A percentile compares a stretch with the other conserved stretches of the same genome.
phyloP scores from a whole-genome alignment of 768 basidiomycete species.

The Punctularia strigosozonata region DNA sequence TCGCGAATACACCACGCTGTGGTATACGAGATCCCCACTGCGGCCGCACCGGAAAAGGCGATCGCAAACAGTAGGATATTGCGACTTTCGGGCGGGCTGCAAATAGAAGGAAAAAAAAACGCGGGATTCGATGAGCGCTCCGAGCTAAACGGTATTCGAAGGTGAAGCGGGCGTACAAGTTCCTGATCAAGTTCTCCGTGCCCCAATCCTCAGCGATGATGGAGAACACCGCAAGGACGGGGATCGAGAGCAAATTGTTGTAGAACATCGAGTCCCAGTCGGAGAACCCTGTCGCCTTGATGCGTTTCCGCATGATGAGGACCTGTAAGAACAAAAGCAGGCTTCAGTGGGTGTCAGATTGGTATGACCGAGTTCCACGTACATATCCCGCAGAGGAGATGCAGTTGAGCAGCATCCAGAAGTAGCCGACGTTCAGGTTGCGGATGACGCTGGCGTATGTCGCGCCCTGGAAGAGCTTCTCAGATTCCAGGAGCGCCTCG shows the following conservation, averaged over 20 bases:
- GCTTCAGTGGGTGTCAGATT: too few relatives aligned
- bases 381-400: slow-evolving; percentile 84
- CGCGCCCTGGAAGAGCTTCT: too few relatives aligned
- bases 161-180: slow-evolving; percentile 58
- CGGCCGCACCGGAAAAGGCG: slow-evolving; percentile 93
- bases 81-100: slow-evolving; percentile 75
- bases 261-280: slow-evolving; percentile 99
- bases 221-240: slow-evolving; percentile 75
- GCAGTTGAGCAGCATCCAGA: slow-evolving; percentile 97
- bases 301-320: slow-evolving; percentile 90
- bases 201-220: slow-evolving; percentile 87
- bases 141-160: too few relatives aligned
- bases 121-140: not conserved
- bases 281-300: slow-evolving; percentile 89
- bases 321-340: slow-evolving; percentile 46
- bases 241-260: slow-evolving; percentile 93
- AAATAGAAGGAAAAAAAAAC: slow-evolving; percentile 1
- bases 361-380: slow-evolving; percentile 22
- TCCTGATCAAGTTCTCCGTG: slow-evolving; percentile 56
- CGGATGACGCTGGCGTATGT: slow-evolving; percentile 33
- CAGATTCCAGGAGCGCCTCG: too few relatives aligned
- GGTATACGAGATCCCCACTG: slow-evolving; percentile 95
- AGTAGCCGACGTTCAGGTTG: slow-evolving; percentile 70
- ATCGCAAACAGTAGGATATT: slow-evolving; percentile 76
- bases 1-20: slow-evolving; percentile 98